Base-by-base conservation (phyloP, 805 yeast species). In the Torulaspora delbrueckii region DNA sequence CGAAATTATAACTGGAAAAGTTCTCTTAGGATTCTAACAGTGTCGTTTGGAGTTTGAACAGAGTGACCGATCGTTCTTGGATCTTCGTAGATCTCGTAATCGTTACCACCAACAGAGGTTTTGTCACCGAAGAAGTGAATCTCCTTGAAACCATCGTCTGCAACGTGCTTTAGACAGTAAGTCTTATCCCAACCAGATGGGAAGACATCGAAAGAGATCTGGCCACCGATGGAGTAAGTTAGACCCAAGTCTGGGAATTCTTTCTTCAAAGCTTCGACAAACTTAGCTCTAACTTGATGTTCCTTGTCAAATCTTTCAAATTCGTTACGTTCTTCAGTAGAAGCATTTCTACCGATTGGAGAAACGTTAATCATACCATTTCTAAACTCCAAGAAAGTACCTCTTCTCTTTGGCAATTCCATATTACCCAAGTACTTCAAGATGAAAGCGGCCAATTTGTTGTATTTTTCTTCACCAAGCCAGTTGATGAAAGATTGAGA, bases 141-240 rank as follows among this genome's bases (percentile, higher is more conserved):
- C 59, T 80, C 77, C 63, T 81, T 76, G 75, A 90, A 93, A 55
- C 84, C 81, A 71, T 91, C 96, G 50, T 75, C 70, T 62, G 73
- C 87, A 59, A 93, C 90, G 72, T 91, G 99, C 71, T 84, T 89
- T 67, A 93, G 79, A 71, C 96, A 87, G 76, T 91, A 93, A 52
- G 99, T 93, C 81, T 93, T 93, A 73, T 93, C 99, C 99, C 99
- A 93, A 65, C 99, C 99, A 54, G 96, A 87, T 75, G 99, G 99
- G 91, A 93, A 93, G 54, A 93, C 98, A 65, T 93, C 99, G 63
- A 93, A 93, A 28, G 98, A 91, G 69, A 93, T 93, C 78, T 93
- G 98, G 60, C 99, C 99, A 70, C 99, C 99, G 56, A 93, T 93
- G 49, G 99, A 93, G 79, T 85, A 93, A 57, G 98, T 91, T 65